Base-by-base conservation (phyloP, 1,284 basidiomycete species). In the Fomes fomentarius region DNA sequence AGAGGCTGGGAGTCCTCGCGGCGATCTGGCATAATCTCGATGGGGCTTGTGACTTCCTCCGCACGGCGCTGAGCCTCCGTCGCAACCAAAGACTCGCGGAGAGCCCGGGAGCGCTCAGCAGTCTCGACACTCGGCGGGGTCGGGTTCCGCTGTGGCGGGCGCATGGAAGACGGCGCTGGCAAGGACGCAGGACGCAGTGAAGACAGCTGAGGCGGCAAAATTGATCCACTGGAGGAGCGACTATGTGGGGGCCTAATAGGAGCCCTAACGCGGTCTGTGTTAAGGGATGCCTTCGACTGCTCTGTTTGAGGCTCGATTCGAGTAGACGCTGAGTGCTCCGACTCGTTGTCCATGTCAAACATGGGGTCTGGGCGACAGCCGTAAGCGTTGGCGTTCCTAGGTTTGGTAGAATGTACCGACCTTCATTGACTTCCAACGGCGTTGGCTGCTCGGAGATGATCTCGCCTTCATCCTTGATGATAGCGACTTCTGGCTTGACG, bases 131-230 rank as follows among this genome's bases (percentile, higher is more conserved):
- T 52, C 21, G 44, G 48, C 11, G 46, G 57, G 5, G 52, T 49
- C 12, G 44, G 46, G 8, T 60, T 47, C 14, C 58, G 58, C 15
- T 54, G 17, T 14, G 59, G 58, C 1, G 62, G 54, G 12, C 63
- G 67, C 52, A 66, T 60, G 10, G 35, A 35, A 19, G 87, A 86
- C 30, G 85, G 83, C 3, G 73, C 72, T 2, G 88, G 89, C 19
- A 90, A 74, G 12, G 88, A 90, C 4, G 79, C 70, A 0, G 89
- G 87, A 19, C 87, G 80, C 30, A 91, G 69, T n/a, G 76, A 72
- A 19, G 80, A 78, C 43, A 90, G 75, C 2, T 84, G 81, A 15
- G 76, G 76, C 1, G 84, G 81, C 33, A 87, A 66, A 19, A 76
- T 77, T 9, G 73, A 70, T 25, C 66, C 68, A 45, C 71, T 71